Evolutionary conservation across 768 basidiomycete species (phyloP).

Genomic region (Boletus vermiculosoides): DNA sequence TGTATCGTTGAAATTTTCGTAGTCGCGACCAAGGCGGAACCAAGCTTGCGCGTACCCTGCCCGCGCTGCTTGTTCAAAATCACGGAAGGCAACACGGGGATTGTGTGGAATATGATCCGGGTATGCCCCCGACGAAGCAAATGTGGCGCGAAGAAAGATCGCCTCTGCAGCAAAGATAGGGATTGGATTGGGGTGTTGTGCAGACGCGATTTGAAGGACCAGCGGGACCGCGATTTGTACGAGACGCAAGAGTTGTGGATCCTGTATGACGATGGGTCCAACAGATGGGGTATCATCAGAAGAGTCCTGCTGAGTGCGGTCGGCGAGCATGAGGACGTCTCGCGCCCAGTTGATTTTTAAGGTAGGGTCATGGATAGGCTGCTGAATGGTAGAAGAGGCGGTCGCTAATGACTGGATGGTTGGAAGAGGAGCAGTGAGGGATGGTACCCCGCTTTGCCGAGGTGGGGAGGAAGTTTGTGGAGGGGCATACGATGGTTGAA

Average conservation of each 20-base stretch:
- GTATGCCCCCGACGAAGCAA: slow-evolving; percentile 71
- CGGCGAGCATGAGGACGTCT: slow-evolving; percentile 79
- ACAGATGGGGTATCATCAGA: slow-evolving; percentile 41
- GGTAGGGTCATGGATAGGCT: slow-evolving; percentile 53
- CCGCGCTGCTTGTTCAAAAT: slow-evolving; percentile 82
- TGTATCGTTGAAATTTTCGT: slow-evolving; percentile 82
- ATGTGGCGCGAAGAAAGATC: slow-evolving; percentile 68
- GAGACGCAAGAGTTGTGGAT: slow-evolving; percentile 59
- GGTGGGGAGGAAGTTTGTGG: slow-evolving; percentile 27
- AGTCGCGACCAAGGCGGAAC: slow-evolving; percentile 90
- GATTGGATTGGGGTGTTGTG: slow-evolving; percentile 35
- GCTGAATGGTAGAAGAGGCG: slow-evolving; percentile 50
- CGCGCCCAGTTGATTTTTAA: slow-evolving; percentile 76
- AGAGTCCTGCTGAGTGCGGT: slow-evolving; percentile 44
- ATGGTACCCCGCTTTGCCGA: slow-evolving; percentile 34
- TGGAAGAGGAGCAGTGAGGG: slow-evolving; percentile 69
- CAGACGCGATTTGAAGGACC: slow-evolving; percentile 55
- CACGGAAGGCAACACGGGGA: slow-evolving; percentile 80
- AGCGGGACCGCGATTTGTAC: slow-evolving; percentile 63
- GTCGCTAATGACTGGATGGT: slow-evolving; percentile 57
- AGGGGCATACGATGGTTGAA: slow-evolving; percentile 17
- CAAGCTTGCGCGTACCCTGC: slow-evolving; percentile 78
- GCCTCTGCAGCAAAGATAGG: slow-evolving; percentile 63
- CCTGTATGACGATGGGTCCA: slow-evolving; percentile 54
- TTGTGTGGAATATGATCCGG: slow-evolving; percentile 64